Evolutionary conservation across 1,284 basidiomycete species (phyloP).

Genomic region (Chalciporus sp.): DNA sequence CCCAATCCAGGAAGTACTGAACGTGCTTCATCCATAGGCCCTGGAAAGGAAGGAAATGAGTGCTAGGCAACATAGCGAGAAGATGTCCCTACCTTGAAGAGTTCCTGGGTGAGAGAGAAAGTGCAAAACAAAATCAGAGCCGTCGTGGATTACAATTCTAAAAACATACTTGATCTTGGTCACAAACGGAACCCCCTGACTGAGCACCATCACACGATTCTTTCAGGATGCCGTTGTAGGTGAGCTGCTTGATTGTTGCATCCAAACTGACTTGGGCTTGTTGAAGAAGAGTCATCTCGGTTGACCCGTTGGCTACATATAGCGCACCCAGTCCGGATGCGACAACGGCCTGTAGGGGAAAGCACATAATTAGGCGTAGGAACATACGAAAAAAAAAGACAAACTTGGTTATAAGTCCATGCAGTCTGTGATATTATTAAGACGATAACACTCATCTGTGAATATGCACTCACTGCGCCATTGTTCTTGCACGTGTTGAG

Average conservation of each 20-base stretch:
- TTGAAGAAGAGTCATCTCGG: constrained; percentile 40
- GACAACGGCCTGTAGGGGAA: constrained; percentile 44
- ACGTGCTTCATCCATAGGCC: constrained; percentile 47
- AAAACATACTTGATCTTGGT: constrained; percentile 47
- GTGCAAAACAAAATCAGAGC: constrained; percentile 7
- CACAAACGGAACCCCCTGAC: constrained; percentile 41
- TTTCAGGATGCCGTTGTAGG: constrained; percentile 44
- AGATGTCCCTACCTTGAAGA: constrained; percentile 42
- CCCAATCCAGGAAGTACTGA: constrained; percentile 44
- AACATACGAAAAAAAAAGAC: neutral
- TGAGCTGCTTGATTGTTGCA: constrained; percentile 45
- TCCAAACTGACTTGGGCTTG: constrained; percentile 55
- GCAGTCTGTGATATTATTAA: constrained; percentile 41
- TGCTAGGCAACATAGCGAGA: neutral
- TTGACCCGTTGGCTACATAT: constrained; percentile 38
- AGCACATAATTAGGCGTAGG: neutral
- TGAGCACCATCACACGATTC: constrained; percentile 55
- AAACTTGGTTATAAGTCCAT: constrained; percentile 59
- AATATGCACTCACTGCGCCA: constrained; percentile 37
- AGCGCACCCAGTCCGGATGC: constrained; percentile 53
- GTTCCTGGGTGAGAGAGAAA: constrained; percentile 34
- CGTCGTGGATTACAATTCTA: neutral
- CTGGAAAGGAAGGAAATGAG: constrained; percentile 20
- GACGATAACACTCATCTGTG: neutral
- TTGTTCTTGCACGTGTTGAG: constrained; percentile 47